Base-by-base conservation (phyloP, 306 rosid species). In the Inga leiocalycina region DNA sequence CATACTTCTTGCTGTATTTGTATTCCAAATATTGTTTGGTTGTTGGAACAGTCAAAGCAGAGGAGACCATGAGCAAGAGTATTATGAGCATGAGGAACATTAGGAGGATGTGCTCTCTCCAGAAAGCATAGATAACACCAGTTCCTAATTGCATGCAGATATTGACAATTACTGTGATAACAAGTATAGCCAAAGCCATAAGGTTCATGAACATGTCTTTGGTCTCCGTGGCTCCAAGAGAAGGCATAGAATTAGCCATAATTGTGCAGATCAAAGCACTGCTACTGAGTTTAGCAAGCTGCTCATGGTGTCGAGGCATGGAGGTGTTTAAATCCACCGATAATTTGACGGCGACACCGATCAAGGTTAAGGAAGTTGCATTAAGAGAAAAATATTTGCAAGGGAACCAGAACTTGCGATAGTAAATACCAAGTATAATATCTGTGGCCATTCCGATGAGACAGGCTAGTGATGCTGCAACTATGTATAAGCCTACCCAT, bases 401-500 rank as follows among this genome's bases (percentile, higher is more conserved):
- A 35, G 99, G 99, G 83, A 93, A 93, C 98, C 99, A 95, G 66
- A 91, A 77, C 27, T 88, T 92, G 44, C 89, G 84, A 27, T 84
- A 75, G 11, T 90, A 91, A 74, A 93, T 37, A 27, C 97, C 95
- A 0, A 85, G 81, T 37, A 91, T 71, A 74, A 86, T 87, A 81
- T 95, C 99, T 27, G 84, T 83, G 7, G 90, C 90, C 91, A 90
- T 87, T 39, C 93, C 88, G 32, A 87, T 57, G 57, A 95, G 86
- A 78, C 97, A 93, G 0, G 83, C 84, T 1, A 89, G 56, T 17
- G 98, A 89, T 75, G 98, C 99, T 79, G 89, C 89, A 32, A 91
- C 95, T 83, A 95, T 91, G 80, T 93, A 95, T 71, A 92, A 70
- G 65, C 98, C 99, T 41, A 95, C 89, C 99, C 99, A 95, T 59